A percentile compares a stretch with the other conserved stretches of the same genome.
Evolutionary conservation across 805 yeast species (phyloP).

Genomic region (Sungouiozyma ichnusensis): DNA sequence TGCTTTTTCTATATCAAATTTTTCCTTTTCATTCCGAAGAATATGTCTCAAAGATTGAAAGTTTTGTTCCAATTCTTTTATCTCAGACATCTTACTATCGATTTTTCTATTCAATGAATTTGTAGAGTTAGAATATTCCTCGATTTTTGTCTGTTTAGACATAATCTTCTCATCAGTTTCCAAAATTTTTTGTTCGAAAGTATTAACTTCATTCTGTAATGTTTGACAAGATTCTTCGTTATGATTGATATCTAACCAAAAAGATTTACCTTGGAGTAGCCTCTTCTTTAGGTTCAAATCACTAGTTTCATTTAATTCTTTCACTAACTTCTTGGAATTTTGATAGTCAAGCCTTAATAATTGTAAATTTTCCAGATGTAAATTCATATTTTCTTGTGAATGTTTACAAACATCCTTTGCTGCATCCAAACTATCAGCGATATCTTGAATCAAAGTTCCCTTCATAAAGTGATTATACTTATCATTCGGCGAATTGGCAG

Average conservation of each 20-base stretch:
- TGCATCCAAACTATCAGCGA: conserved; percentile 41
- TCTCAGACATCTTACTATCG: conserved; percentile 7
- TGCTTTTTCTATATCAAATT: conserved; percentile 14
- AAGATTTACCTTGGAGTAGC: conserved; percentile 36
- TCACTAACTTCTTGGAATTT: conserved; percentile 34
- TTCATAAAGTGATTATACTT: conserved; percentile 71
- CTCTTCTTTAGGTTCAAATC: conserved; percentile 32
- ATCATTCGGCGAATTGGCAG: conserved; percentile 59
- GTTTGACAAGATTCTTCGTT: conserved; percentile 13
- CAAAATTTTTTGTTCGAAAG: conserved; percentile 12
- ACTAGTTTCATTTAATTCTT: conserved; percentile 33
- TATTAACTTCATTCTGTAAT: conserved; percentile 9
- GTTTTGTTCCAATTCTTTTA: conserved; percentile 13
- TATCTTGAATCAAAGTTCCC: conserved; percentile 65
- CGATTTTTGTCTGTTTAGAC: conserved; percentile 21
- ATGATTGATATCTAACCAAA: conserved; percentile 36
- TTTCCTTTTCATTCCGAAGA: conserved; percentile 9
- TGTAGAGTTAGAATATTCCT: conserved; percentile 16
- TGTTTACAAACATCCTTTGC: conserved; percentile 29
- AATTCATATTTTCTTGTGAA: conserved; percentile 33
- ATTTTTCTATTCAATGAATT: conserved; percentile 11
- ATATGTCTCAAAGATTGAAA: conserved; percentile 12
- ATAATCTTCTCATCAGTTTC: conserved; percentile 10
- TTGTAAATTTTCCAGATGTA: conserved; percentile 32
- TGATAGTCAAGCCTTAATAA: conserved; percentile 32